These are phyloP conservation scores for Centella asiatica DNA, from an alignment of 129 eudicot genomes.

Conservation along the genomic window DNA sequence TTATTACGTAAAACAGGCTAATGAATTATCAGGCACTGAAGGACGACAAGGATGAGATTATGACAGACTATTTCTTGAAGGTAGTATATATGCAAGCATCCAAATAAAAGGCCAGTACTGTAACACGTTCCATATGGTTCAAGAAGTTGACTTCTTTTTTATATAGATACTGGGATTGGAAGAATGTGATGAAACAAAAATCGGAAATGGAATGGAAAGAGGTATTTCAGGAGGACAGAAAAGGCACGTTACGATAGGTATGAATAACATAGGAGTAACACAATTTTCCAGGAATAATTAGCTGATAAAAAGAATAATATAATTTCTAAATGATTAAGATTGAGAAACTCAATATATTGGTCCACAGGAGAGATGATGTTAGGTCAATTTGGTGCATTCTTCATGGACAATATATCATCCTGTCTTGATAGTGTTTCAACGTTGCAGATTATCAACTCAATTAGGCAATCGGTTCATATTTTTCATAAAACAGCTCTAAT, in stretches of 20 bases:
- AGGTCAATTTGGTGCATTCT: slow-evolving; percentile 10
- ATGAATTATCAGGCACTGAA: slow-evolving; percentile 54
- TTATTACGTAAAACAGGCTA: too few species aligned
- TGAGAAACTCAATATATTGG: not conserved
- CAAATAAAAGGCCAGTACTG: not conserved
- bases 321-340: not conserved
- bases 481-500: slow-evolving; percentile 1
- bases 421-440: slow-evolving; percentile 17
- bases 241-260: slow-evolving; percentile 19
- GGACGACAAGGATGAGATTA: slow-evolving; percentile 53
- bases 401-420: slow-evolving; percentile 19
- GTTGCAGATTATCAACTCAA: slow-evolving; percentile 11
- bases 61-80: slow-evolving; percentile 20
- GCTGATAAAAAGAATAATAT: not conserved
- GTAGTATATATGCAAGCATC: not conserved
- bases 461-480: slow-evolving; percentile 9
- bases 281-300: not conserved
- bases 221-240: slow-evolving; percentile 21
- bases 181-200: slow-evolving; percentile 10
- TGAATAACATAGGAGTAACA: too few species aligned
- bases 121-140: not conserved
- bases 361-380: slow-evolving; percentile 15
- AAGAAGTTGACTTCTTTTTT: not conserved
- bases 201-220: slow-evolving; percentile 18
- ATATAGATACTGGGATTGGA: slow-evolving; percentile 16